Conservation (phyloP, 371 early-diverging fungal genomes). For the Furculomyces boomerangus region DNA sequence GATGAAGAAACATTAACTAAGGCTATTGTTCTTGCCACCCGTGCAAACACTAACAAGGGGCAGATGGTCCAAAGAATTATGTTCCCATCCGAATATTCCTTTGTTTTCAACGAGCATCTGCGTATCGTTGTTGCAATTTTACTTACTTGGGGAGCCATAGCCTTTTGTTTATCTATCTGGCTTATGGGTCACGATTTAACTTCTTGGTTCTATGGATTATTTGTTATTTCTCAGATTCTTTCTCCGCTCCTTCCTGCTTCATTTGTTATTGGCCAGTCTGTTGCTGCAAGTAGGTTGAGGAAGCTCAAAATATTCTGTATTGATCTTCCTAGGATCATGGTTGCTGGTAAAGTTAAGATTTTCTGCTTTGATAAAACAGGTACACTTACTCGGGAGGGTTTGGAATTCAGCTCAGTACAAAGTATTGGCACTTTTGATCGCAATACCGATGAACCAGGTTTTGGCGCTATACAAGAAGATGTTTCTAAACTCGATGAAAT, state of each 20-base stretch:
- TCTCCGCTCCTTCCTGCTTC: conserved; percentile 53
- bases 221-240: conserved; percentile 45
- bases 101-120: conserved; percentile 55
- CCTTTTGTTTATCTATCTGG: conserved; percentile 31
- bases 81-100: conserved; percentile 47
- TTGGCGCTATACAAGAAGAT: conserved; percentile 15
- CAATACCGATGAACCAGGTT: not conserved
- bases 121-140: conserved; percentile 43
- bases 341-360: conserved; percentile 78
- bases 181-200: conserved; percentile 35
- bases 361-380: conserved; percentile 82
- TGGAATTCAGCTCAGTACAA: conserved; percentile 33
- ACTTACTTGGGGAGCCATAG: conserved; percentile 42
- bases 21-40: conserved; percentile 39
- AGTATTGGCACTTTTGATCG: conserved; percentile 3
- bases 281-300: conserved; percentile 44
- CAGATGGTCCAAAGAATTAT: conserved; percentile 59
- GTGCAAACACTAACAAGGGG: conserved; percentile 61
- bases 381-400: conserved; percentile 42
- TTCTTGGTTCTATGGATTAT: conserved; percentile 40
- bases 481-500: conserved; percentile 20
- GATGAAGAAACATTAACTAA: not conserved
- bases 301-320: conserved; percentile 48
- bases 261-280: conserved; percentile 58
- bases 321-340: conserved; percentile 62